These are phyloP conservation scores for Odontarrhena argentea DNA, from an alignment of 345 rosid genomes.

Conservation along the genomic window DNA sequence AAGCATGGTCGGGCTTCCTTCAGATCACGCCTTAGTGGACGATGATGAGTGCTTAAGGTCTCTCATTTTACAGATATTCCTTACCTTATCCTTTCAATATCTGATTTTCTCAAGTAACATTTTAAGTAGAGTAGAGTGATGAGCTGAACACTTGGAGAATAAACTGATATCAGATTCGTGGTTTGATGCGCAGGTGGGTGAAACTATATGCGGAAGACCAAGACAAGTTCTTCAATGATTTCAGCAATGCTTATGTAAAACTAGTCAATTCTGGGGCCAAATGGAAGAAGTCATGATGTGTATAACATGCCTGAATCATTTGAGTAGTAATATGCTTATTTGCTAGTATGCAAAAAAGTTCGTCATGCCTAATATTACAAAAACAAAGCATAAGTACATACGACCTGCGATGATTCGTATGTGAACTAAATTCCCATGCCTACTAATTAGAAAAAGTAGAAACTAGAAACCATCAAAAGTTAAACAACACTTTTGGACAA, in stretches of 20 bases:
- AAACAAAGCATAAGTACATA: background rate
- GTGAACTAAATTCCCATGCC: background rate
- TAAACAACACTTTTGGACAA: too few species aligned
- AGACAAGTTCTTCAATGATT: slow-evolving; percentile 72
- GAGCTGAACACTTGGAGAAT: slow-evolving; percentile 5
- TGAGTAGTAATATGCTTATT: background rate
- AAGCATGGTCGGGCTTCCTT: slow-evolving; percentile 89
- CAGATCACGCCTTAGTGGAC: slow-evolving; percentile 80
- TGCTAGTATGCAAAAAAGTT: background rate
- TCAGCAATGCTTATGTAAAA: slow-evolving; percentile 71
- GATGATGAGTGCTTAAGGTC: slow-evolving; percentile 89
- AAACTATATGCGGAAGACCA: slow-evolving; percentile 63
- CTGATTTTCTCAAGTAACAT: slow-evolving; percentile 1
- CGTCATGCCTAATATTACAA: background rate
- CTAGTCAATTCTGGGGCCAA: slow-evolving; percentile 78
- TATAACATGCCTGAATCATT: slow-evolving; percentile 15
- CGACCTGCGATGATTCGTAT: background rate
- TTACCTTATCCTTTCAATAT: slow-evolving; percentile 2
- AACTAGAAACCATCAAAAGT: too few species aligned
- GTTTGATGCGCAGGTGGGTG: slow-evolving; percentile 65
- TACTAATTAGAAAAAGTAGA: background rate
- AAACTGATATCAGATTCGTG: slow-evolving; percentile 20
- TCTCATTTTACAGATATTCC: slow-evolving; percentile 17
- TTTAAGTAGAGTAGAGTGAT: slow-evolving; percentile 6
- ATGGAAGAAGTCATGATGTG: slow-evolving; percentile 56